These are phyloP conservation scores for Pseudozyma flocculosa DNA, from an alignment of 1,284 basidiomycete species.

Conservation along the genomic window DNA sequence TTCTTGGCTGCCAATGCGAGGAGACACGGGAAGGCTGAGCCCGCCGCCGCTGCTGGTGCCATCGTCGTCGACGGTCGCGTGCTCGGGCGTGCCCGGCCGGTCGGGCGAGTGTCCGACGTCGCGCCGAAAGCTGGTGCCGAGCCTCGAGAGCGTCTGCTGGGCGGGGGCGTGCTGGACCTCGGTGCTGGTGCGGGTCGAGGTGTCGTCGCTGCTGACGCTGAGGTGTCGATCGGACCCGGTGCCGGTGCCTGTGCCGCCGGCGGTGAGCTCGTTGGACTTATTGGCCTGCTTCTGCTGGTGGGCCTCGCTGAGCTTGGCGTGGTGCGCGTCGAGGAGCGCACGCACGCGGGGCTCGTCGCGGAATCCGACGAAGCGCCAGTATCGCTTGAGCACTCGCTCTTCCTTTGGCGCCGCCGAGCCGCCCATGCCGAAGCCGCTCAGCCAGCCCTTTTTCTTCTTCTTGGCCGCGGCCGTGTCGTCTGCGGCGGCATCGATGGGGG, in stretches of 20 bases:
- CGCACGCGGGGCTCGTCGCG: conserved; percentile 46
- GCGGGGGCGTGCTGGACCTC: conserved; percentile 42
- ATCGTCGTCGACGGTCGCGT: conserved; percentile 15
- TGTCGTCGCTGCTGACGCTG: conserved; percentile 11
- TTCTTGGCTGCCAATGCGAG: conserved; percentile 16
- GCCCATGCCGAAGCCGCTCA: conserved; percentile 30
- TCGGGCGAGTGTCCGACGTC: conserved; percentile 27
- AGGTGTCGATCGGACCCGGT: conserved; percentile 10
- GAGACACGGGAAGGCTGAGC: conserved; percentile 11
- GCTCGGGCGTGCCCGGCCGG: conserved; percentile 32
- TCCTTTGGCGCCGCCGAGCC: conserved; percentile 27
- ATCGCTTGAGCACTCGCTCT: conserved; percentile 49
- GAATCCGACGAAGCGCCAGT: conserved; percentile 60
- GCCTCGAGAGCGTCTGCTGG: conserved; percentile 28
- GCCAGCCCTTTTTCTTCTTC: conserved; percentile 47
- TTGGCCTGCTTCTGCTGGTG: not conserved
- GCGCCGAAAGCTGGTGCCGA: conserved; percentile 25
- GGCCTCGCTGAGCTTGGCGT: conserved; percentile 23
- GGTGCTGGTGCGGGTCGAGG: not conserved
- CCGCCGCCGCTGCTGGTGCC: too few relatives aligned
- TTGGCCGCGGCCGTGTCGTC: conserved; percentile 11
- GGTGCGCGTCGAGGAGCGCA: conserved; percentile 42
- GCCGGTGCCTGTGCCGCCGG: too few relatives aligned
- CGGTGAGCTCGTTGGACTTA: too few relatives aligned
- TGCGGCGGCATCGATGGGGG: too few relatives aligned